Evolutionary conservation across 768 basidiomycete genomes (phyloP), one percentile per base, ranked within the genome.

Genomic region (Wakefieldia striispora): DNA sequence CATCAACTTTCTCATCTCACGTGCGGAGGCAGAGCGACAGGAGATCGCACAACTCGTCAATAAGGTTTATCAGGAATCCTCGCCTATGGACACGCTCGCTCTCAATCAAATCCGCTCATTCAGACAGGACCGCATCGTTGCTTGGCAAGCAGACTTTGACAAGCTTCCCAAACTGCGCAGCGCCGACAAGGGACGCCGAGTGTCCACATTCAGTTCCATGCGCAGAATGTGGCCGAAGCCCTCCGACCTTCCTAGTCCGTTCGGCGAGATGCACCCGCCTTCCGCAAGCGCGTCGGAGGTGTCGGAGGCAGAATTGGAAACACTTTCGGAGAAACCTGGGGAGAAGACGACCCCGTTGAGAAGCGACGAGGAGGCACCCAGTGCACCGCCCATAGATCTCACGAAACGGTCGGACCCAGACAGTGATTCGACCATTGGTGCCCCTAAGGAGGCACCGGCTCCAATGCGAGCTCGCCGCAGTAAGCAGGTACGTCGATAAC

Each of bases 81-180:
- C 80, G 1, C 82, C 91, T 43, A 88, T 81, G 17, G 93, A 97
- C 62, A 95, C 93, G 0, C 78, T 95, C 37, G 89, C 86, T 33
- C 77, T 95, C 43, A 97, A 94, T 53, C 81, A 82, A 57, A 88
- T 94, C 6, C 84, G 94, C 41, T 83, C 88, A 1, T 84, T 84
- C 51, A 78, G 94, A 40, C 95, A 97, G 71, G 92, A 95, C 59
- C 88, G 87, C 65, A 91, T 95, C 40, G 91, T 95, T 14, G 90
- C 88, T n/a, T 97, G 95, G 91, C 94, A 99, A 67, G 81, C 81
- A 53, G 93, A 97, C 63, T 93, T 95, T 57, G 88, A 92, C 58
- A 81, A 83, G 44, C 75, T 97, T 24, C 86, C 87, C 7, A 90
- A 87, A 61, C 84, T 78, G 47, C 85, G 81, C 54, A 74, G 77